Conservation (phyloP, 2,329 filamentous ascomycete species). For the Neofusicoccum parvum region DNA sequence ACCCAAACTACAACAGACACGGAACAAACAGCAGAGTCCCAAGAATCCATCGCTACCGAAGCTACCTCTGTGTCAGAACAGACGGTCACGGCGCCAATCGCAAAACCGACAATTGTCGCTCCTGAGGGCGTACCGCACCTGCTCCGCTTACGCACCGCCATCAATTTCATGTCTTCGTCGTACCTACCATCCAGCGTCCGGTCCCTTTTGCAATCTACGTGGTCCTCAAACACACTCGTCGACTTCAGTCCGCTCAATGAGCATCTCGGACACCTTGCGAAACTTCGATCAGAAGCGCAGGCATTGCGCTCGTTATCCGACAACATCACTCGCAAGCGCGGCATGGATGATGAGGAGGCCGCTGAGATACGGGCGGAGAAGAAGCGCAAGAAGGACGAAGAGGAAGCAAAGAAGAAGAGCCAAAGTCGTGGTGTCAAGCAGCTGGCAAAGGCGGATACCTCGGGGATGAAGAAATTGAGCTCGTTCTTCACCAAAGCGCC, state of each 20-base stretch:
- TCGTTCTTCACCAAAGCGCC: conserved; percentile 79
- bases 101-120: conserved; percentile 29
- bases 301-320: conserved; percentile 69
- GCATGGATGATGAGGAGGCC: conserved; percentile 65
- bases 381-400: conserved; percentile 83
- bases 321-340: conserved; percentile 68
- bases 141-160: conserved; percentile 65
- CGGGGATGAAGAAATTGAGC: conserved; percentile 96
- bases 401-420: conserved; percentile 81
- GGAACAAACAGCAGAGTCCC: conserved; percentile 27
- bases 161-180: conserved; percentile 64
- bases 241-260: conserved; percentile 73
- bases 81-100: conserved; percentile 25
- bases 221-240: conserved; percentile 49
- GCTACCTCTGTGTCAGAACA: conserved; percentile 22
- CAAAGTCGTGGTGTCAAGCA: conserved; percentile 77
- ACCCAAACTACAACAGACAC: conserved; percentile 42
- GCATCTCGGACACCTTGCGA: conserved; percentile 68
- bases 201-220: conserved; percentile 44
- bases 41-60: conserved; percentile 25
- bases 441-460: conserved; percentile 85
- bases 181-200: conserved; percentile 57
- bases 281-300: conserved; percentile 70
- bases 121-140: conserved; percentile 56
- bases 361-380: conserved; percentile 68